A percentile compares a stretch with the other conserved stretches of the same genome.
phyloP scores from a whole-genome alignment of 768 basidiomycete genomes.

The Xerocomellus dryophilus region DNA sequence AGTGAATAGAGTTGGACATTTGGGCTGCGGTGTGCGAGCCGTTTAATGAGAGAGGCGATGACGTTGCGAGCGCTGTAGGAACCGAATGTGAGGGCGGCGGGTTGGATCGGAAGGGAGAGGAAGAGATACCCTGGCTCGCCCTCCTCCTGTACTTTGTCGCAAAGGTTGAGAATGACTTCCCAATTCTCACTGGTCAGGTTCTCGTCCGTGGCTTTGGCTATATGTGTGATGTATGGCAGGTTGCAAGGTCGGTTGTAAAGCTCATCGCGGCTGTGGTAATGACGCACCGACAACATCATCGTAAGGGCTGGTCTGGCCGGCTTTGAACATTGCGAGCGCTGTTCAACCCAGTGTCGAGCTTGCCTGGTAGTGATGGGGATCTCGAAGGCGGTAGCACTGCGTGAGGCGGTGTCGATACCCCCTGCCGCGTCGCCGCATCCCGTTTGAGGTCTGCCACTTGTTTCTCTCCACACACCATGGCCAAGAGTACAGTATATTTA shows the following conservation, averaged over 20 bases:
- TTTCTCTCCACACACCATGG: conserved; percentile 37
- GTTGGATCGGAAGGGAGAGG: background rate
- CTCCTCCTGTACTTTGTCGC: conserved; percentile 93
- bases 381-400: conserved; percentile 16
- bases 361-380: conserved; percentile 8
- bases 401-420: conserved; percentile 31
- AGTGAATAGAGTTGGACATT: conserved; percentile 96
- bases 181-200: conserved; percentile 93
- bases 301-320: conserved; percentile 68
- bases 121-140: conserved; percentile 71
- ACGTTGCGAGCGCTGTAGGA: conserved; percentile 77
- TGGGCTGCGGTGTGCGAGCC: conserved; percentile 89
- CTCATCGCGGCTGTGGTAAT: conserved; percentile 1
- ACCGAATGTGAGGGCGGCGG: conserved; percentile 15
- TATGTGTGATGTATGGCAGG: background rate
- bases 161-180: conserved; percentile 91
- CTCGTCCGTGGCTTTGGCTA: conserved; percentile 97
- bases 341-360: conserved; percentile 5
- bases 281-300: conserved; percentile 89
- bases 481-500: conserved; percentile 43
- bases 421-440: background rate
- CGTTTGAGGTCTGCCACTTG: conserved; percentile 1
- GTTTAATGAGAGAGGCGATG: conserved; percentile 81
- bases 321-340: conserved; percentile 60
- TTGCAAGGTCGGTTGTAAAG: conserved; percentile 5